Evolutionary conservation across 192 early-diverging fungal genomes (phyloP).

Genomic region (Entomortierella lignicola): DNA sequence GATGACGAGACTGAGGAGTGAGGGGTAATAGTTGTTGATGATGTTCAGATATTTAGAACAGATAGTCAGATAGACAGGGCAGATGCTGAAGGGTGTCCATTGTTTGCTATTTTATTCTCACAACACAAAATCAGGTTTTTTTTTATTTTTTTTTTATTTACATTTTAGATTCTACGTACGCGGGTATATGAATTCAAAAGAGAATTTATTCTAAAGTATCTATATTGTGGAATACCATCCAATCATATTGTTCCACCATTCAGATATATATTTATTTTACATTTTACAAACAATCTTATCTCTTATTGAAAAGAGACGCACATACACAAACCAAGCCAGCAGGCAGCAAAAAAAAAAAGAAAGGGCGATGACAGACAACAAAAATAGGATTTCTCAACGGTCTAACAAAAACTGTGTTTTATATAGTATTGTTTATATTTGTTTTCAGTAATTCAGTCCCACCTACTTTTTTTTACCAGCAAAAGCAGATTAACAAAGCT

Average conservation of each 20-base stretch:
- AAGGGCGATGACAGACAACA: conserved; percentile 15
- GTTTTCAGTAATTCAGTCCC: background rate
- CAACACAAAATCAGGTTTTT: background rate
- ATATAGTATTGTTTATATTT: too few relatives aligned
- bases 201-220: background rate
- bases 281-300: conserved; percentile 16
- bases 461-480: too few relatives aligned
- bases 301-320: background rate
- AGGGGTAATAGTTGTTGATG: too few relatives aligned
- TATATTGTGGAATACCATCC: background rate
- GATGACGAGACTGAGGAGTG: too few relatives aligned
- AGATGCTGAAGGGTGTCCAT: too few relatives aligned
- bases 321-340: background rate
- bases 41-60: too few relatives aligned
- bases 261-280: background rate
- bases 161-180: background rate
- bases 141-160: too few relatives aligned
- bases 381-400: conserved; percentile 39
- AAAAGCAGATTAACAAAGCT: conserved; percentile 1
- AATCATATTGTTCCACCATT: conserved; percentile 7
- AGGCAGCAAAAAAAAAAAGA: too few relatives aligned
- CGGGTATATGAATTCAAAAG: background rate
- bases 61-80: too few relatives aligned
- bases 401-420: too few relatives aligned
- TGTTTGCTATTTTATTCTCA: too few relatives aligned